Evolutionary conservation across 768 basidiomycete species (phyloP).

Genomic region (Lactarius pseudohatsudake): DNA sequence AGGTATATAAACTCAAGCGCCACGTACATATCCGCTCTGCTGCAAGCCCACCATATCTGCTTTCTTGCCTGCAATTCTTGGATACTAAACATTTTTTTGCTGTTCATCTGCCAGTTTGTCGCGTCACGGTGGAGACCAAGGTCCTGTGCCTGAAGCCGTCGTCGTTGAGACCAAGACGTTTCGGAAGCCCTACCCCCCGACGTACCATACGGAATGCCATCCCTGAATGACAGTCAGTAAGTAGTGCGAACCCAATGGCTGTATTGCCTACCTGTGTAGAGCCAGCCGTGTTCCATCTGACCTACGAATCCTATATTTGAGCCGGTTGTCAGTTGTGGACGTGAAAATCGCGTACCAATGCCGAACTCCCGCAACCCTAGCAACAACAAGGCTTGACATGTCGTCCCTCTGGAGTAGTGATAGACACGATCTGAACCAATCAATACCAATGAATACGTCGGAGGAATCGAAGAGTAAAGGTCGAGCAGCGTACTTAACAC

Average conservation of each 20-base stretch:
- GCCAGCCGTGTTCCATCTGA: conserved; percentile 83
- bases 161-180: conserved; percentile 15
- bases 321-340: not conserved
- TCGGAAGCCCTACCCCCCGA: not conserved
- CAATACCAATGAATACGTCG: not conserved
- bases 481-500: conserved; percentile 55
- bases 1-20: conserved; percentile 14
- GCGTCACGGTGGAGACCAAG: conserved; percentile 79
- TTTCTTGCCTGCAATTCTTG: conserved; percentile 68
- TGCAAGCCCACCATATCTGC: conserved; percentile 81
- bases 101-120: conserved; percentile 67
- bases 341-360: conserved; percentile 48
- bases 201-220: conserved; percentile 76
- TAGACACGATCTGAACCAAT: conserved; percentile 53
- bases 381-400: conserved; percentile 78
- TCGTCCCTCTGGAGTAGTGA: conserved; percentile 67
- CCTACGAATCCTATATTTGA: conserved; percentile 33
- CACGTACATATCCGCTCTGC: conserved; percentile 64
- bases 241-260: not conserved
- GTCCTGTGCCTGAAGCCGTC: conserved; percentile 60
- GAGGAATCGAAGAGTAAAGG: not conserved
- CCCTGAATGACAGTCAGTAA: conserved; percentile 37
- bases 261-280: conserved; percentile 59
- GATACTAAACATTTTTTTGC: conserved; percentile 55
- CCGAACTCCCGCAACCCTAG: conserved; percentile 85